Evolutionary conservation across 345 rosid species (phyloP).

Genomic region (Populus ilicifolia): DNA sequence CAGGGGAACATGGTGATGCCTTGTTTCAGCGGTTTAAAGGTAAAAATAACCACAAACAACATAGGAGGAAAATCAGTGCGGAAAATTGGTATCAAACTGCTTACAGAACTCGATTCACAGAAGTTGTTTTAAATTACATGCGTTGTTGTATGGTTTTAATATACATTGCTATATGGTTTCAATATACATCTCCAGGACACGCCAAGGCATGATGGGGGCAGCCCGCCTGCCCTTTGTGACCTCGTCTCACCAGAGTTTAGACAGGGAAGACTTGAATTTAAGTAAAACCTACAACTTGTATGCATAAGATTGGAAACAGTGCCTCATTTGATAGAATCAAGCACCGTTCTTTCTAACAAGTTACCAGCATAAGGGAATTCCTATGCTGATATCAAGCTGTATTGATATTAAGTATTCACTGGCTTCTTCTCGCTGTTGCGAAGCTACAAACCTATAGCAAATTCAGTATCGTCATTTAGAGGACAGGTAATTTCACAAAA

Average conservation of each 20-base stretch:
- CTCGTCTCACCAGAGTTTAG: conserved; percentile 19
- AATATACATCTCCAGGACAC: not conserved
- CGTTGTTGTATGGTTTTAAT: not conserved
- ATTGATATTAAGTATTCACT: not conserved
- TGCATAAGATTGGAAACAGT: conserved; percentile 19
- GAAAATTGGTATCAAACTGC: not conserved
- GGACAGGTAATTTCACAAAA: not conserved
- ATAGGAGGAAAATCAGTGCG: not conserved
- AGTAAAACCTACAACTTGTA: conserved; percentile 21
- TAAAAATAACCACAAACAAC: too few species aligned
- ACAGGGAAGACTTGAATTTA: not conserved
- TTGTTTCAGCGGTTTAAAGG: too few species aligned
- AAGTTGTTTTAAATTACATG: conserved; percentile 15
- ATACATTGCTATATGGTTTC: not conserved
- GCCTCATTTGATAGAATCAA: conserved; percentile 17
- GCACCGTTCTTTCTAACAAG: conserved; percentile 20
- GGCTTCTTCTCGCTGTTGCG: not conserved
- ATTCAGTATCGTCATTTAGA: conserved; percentile 3
- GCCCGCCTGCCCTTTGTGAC: not conserved
- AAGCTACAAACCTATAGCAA: not conserved
- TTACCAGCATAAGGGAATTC: conserved; percentile 15
- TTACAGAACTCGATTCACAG: not conserved
- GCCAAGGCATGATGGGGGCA: not conserved
- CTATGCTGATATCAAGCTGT: conserved; percentile 3
- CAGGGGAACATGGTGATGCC: too few species aligned